Base-by-base conservation (phyloP, 345 rosid genomes). In the Hibiscus mutabilis region DNA sequence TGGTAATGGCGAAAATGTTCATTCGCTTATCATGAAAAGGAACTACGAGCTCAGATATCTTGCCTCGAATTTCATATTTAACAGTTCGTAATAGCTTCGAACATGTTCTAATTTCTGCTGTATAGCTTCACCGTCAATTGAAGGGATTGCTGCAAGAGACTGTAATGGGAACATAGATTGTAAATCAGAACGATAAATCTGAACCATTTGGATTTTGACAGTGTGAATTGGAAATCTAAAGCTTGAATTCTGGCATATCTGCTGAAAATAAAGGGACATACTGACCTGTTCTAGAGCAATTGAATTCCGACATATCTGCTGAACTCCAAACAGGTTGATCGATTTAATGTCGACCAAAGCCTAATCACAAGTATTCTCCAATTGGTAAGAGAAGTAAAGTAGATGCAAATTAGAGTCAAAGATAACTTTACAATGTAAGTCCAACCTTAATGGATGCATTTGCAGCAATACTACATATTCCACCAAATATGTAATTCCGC, bases 21-120 rank as follows among this genome's bases (percentile, higher is more conserved):
- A 18, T 40, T 5, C 2, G 49, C 5, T 1, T 16, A 47, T 49
- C 42, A 27, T 16, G 35, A 49, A 56, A 16, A 74, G 25, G 19
- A 62, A 71, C 29, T 10, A 21, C 4, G 19, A 37, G 27, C 57
- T 74, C 19, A 31, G 59, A 58, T 58, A 71, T 58, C 90, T 86
- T 84, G 84, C 99, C 91, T 96, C 99, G 75, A 79, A 92, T 75
- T 97, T 96, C 98, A 96, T 90, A 82, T 96, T 96, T 71, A 96
- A 72, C 57, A 96, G 88, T 76, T 96, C 99, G 46, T 81, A 96
- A 77, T 90, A 96, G 61, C 91, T 86, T 19, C 98, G 91, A 69
- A 96, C 98, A 74, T 78, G 91, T 77, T 96, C 98, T 67, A 96
- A 75, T 79, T 79, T 89, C 79, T 86, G 89, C 71, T 82, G 94